Percentiles rank a stretch among this genome's conserved stretches.
These are phyloP conservation scores for Syzygium malaccense DNA, from an alignment of 441 rosid species.

Conservation along the genomic window DNA sequence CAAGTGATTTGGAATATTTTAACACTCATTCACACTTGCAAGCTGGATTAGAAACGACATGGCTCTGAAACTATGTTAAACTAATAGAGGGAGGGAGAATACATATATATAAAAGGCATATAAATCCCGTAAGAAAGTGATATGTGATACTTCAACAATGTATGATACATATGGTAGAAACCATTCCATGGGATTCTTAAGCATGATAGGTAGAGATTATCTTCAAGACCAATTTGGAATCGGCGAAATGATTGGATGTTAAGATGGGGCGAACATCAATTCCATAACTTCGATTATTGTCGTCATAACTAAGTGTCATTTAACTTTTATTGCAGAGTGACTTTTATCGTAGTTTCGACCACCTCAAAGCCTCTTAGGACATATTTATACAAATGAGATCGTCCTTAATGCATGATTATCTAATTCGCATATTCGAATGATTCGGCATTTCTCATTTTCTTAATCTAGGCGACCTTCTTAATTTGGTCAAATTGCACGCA, in stretches of 20 bases:
- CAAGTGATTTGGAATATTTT: too few species aligned
- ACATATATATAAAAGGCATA: neutral
- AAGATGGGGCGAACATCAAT: neutral
- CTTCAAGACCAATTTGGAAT: neutral
- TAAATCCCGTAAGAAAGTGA: neutral
- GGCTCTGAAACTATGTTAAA: neutral
- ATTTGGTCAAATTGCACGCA: neutral
- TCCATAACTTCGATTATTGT: neutral
- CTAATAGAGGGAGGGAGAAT: neutral
- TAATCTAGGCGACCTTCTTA: neutral
- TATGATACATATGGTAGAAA: neutral
- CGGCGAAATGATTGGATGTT: neutral
- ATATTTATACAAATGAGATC: neutral
- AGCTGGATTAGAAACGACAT: too few species aligned
- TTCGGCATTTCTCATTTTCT: neutral
- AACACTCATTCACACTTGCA: too few species aligned
- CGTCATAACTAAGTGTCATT: neutral
- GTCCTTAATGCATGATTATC: neutral
- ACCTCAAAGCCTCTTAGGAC: neutral
- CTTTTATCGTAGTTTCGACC: neutral
- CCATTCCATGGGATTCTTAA: neutral
- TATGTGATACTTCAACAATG: neutral
- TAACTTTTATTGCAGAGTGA: neutral
- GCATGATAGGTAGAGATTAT: neutral
- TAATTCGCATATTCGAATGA: neutral